A percentile compares a stretch with the other conserved stretches of the same genome.
Evolutionary conservation across 345 rosid species (phyloP).

Genomic region (Psidium guajava): DNA sequence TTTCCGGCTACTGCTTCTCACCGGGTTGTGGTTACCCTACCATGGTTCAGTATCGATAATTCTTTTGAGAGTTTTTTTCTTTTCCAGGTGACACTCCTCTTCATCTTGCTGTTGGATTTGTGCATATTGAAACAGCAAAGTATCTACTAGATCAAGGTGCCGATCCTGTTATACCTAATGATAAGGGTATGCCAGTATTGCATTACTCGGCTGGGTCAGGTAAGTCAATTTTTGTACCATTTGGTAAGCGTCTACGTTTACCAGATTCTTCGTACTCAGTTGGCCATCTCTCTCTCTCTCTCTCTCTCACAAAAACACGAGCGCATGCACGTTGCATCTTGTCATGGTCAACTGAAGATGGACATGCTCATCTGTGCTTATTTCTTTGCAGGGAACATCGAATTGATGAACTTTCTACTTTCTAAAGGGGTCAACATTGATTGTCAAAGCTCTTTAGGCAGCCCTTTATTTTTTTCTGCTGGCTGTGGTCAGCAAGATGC

Average conservation of each 20-base stretch:
- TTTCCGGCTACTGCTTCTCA: neutral
- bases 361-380: neutral
- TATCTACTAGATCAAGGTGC: slow-evolving; percentile 80
- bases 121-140: slow-evolving; percentile 54
- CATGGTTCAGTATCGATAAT: neutral
- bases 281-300: no score
- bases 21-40: neutral
- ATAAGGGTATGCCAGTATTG: slow-evolving; percentile 66
- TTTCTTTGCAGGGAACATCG: slow-evolving; percentile 40
- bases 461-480: slow-evolving; percentile 87
- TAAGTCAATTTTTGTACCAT: slow-evolving; percentile 2
- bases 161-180: slow-evolving; percentile 51
- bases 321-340: neutral
- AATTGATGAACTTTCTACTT: slow-evolving; percentile 47
- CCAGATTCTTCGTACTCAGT: no score
- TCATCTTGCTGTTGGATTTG: slow-evolving; percentile 79
- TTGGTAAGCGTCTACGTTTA: neutral
- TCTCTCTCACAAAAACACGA: neutral
- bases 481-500: slow-evolving; percentile 68
- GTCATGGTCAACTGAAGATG: neutral
- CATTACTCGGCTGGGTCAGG: slow-evolving; percentile 87
- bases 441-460: slow-evolving; percentile 78
- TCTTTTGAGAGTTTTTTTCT: neutral
- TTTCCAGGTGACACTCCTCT: slow-evolving; percentile 81
- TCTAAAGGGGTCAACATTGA: slow-evolving; percentile 56